phyloP scores from a whole-genome alignment of 768 basidiomycete genomes.

The Suillus clintonianus region DNA sequence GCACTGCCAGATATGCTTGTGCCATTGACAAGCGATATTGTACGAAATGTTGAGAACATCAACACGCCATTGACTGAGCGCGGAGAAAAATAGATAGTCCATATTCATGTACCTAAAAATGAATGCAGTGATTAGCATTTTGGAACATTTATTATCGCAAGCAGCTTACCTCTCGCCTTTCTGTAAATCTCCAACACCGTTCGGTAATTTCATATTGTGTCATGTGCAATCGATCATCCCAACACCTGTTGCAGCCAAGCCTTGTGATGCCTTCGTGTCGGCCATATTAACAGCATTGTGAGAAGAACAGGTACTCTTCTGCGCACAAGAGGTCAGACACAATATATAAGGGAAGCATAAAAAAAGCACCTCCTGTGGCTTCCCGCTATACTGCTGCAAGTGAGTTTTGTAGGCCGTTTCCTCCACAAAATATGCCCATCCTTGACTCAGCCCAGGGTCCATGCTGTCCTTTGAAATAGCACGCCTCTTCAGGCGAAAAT shows the following conservation, averaged over 20 bases:
- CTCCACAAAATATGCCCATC: constrained; percentile 30
- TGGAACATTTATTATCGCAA: background rate
- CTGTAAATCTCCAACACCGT: background rate
- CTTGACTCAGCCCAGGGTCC: constrained; percentile 29
- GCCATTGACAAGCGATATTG: constrained; percentile 21
- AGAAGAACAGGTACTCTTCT: constrained; percentile 7
- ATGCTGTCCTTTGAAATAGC: constrained; percentile 23
- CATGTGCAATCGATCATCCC: constrained; percentile 28
- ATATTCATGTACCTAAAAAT: background rate
- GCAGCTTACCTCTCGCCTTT: background rate
- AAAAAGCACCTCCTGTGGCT: constrained; percentile 1
- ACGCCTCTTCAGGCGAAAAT: constrained; percentile 32
- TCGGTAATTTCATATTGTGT: constrained; percentile 12
- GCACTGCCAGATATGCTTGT: constrained; percentile 9
- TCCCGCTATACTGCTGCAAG: constrained; percentile 5
- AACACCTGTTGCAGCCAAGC: constrained; percentile 28
- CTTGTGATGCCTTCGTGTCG: constrained; percentile 1
- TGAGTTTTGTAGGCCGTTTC: constrained; percentile 16
- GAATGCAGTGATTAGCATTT: background rate
- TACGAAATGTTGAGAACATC: constrained; percentile 8
- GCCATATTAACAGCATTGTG: constrained; percentile 1
- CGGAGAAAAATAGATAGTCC: background rate
- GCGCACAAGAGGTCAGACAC: background rate
- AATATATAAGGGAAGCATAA: background rate
- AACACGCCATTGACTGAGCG: background rate